Conservation (phyloP, 768 basidiomycete species). For the Lyophyllum atratum region DNA sequence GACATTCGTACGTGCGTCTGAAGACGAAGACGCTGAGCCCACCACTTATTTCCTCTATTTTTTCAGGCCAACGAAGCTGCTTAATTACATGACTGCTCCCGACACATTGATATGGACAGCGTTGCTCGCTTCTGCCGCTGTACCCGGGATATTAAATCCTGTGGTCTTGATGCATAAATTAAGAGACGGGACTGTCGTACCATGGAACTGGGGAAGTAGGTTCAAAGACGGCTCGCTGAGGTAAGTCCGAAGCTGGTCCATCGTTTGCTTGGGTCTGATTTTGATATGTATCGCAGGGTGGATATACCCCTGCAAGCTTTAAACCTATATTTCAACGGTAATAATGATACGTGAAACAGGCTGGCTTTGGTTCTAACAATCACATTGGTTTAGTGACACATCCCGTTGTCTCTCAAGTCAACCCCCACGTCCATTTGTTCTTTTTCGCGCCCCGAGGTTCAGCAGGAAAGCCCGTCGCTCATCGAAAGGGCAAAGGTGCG, state of each 20-base stretch:
- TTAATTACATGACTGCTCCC: conserved; percentile 96
- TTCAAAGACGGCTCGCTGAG: conserved; percentile 93
- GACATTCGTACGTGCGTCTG: conserved; percentile 65
- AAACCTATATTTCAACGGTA: conserved; percentile 89
- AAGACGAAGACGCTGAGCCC: not conserved
- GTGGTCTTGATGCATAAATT: conserved; percentile 95
- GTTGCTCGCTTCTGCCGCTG: conserved; percentile 86
- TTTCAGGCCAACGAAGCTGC: conserved; percentile 86
- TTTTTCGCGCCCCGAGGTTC: conserved; percentile 92
- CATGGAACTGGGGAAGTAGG: conserved; percentile 93
- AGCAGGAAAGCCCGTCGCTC: conserved; percentile 90
- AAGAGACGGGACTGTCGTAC: conserved; percentile 74
- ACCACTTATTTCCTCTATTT: conserved; percentile 4
- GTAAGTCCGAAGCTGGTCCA: conserved; percentile 33
- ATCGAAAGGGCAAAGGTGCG: conserved; percentile 87
- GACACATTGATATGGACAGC: conserved; percentile 86
- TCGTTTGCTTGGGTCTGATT: not conserved
- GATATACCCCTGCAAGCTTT: conserved; percentile 92
- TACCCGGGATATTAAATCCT: conserved; percentile 93
- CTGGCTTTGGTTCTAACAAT: not conserved
- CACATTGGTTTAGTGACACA: conserved; percentile 64
- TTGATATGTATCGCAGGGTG: conserved; percentile 49
- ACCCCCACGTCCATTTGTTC: conserved; percentile 89
- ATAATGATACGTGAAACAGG: not conserved
- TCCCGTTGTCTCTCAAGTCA: conserved; percentile 93